These are phyloP conservation scores for Protomyces lactucae-debilis DNA, from an alignment of 1,139 yeast species.

Conservation along the genomic window DNA sequence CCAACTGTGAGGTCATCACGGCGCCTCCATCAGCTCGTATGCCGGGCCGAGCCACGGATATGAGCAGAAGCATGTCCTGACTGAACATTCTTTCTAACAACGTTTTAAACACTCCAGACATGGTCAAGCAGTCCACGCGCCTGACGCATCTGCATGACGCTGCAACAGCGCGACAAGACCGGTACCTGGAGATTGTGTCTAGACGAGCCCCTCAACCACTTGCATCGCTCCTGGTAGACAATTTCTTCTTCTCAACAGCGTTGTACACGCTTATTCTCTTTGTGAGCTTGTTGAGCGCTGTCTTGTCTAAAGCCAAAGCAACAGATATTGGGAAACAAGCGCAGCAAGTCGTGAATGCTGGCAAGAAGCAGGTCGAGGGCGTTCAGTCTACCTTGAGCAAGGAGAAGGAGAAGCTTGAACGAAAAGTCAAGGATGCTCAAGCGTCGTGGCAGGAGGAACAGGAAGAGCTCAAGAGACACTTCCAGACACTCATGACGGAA, in stretches of 20 bases:
- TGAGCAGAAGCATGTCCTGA: no score
- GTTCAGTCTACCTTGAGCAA: neutral
- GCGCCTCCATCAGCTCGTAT: no score
- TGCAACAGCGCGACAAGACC: constrained; percentile 7
- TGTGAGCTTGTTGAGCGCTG: constrained; percentile 3
- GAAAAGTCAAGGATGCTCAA: neutral
- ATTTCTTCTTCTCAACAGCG: constrained; percentile 7
- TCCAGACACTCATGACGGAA: neutral
- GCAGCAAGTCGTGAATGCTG: constrained; percentile 2
- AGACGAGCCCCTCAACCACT: neutral
- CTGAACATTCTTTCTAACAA: no score
- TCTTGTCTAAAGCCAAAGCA: constrained; percentile 2
- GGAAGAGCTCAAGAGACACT: constrained; percentile 15
- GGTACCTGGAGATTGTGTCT: neutral
- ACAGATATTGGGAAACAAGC: constrained; percentile 8
- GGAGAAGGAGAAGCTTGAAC: neutral
- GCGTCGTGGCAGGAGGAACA: constrained; percentile 14
- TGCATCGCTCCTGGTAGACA: constrained; percentile 4
- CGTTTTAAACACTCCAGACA: neutral
- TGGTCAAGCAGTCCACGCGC: neutral
- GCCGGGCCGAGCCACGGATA: no score
- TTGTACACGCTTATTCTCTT: constrained; percentile 7
- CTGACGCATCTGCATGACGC: constrained; percentile 3
- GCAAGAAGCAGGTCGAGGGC: neutral
- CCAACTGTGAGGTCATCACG: no score